phyloP scores from a whole-genome alignment of 257 asterid species.

The Prunella vulgaris region DNA sequence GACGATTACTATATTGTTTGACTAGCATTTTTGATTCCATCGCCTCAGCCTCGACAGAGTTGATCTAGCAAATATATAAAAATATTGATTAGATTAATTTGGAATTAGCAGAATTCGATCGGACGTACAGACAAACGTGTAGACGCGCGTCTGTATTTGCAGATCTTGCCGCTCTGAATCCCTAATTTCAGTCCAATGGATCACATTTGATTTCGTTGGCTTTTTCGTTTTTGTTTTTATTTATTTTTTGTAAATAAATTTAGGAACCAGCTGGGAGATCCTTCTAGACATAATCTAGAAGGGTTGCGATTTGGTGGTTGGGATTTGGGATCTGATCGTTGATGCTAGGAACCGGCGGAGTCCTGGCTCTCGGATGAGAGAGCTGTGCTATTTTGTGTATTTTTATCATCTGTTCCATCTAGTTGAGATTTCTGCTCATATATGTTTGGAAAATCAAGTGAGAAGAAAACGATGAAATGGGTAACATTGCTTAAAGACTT shows the following conservation, averaged over 20 bases:
- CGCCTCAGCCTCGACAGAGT: conserved; percentile 16
- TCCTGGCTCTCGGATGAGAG: conserved; percentile 63
- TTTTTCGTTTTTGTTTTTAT: not conserved
- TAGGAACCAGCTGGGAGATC: conserved; percentile 54
- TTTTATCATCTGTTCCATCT: conserved; percentile 16
- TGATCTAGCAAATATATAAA: not conserved
- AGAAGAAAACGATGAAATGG: conserved; percentile 96
- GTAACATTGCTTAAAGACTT: conserved; percentile 93
- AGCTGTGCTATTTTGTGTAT: conserved; percentile 28
- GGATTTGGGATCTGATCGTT: conserved; percentile 55
- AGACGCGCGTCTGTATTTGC: conserved; percentile 17
- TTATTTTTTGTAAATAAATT: conserved; percentile 19
- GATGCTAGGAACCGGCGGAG: conserved; percentile 35
- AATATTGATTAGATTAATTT: conserved; percentile 16
- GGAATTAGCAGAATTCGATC: conserved; percentile 25
- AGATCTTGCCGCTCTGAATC: conserved; percentile 56
- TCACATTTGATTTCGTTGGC: conserved; percentile 30
- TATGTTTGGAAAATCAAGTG: conserved; percentile 59
- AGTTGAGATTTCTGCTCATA: conserved; percentile 26
- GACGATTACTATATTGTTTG: conserved; percentile 17
- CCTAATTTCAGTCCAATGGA: conserved; percentile 39
- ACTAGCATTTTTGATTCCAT: conserved; percentile 22
- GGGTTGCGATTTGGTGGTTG: conserved; percentile 49
- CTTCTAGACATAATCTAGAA: conserved; percentile 56
- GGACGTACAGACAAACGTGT: conserved; percentile 16